Evolutionary conservation across 345 rosid species (phyloP).

Genomic region (Trapa incisa): DNA sequence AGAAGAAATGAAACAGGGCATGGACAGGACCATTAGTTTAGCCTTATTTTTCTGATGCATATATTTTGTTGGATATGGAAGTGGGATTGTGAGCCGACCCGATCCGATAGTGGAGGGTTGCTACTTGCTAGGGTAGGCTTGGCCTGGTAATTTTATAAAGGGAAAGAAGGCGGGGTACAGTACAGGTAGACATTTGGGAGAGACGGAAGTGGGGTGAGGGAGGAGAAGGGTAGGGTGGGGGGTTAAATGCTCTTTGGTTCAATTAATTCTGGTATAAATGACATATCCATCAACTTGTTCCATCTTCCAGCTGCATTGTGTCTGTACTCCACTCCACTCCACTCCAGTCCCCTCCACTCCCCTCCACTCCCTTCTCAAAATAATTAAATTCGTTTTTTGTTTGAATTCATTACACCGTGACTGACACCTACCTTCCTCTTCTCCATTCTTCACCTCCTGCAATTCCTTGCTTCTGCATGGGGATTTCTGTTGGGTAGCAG

Average conservation of each 20-base stretch:
- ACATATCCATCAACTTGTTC: not conserved
- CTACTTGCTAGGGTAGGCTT: not conserved
- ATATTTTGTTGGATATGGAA: not conserved
- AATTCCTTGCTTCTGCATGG: not conserved
- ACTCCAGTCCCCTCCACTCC: too few species aligned
- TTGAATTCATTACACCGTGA: not conserved
- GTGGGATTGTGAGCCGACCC: not conserved
- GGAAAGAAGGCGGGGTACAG: not conserved
- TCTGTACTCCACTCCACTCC: too few species aligned
- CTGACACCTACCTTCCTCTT: not conserved
- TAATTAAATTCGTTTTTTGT: not conserved
- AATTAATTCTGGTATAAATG: not conserved
- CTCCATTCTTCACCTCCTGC: not conserved
- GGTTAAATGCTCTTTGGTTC: constrained; percentile 5
- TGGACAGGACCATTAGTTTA: constrained; percentile 8
- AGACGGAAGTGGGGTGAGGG: not conserved
- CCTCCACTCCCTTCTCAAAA: not conserved
- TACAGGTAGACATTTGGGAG: not conserved
- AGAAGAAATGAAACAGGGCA: not conserved
- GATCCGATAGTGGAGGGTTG: not conserved
- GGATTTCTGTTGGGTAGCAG: not conserved
- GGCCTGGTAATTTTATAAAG: not conserved
- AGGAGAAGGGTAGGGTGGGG: constrained; percentile 1
- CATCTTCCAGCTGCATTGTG: not conserved
- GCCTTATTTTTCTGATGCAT: constrained; percentile 4